phyloP scores from a whole-genome alignment of 192 early-diverging fungal genomes.

The Backusella morwellensis region DNA sequence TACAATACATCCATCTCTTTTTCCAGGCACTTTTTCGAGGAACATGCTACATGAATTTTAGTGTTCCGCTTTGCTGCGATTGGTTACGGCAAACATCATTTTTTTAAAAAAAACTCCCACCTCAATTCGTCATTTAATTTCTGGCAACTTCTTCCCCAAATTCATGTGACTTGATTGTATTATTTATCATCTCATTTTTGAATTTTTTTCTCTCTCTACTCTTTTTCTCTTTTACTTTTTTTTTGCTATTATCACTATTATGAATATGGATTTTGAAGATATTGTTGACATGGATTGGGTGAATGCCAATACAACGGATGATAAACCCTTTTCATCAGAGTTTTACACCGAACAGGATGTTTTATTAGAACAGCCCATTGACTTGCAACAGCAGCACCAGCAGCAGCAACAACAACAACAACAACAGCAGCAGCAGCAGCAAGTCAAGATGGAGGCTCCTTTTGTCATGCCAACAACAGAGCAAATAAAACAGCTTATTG shows the following conservation, averaged over 20 bases:
- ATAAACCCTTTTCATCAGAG: background rate
- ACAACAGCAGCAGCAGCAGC: background rate
- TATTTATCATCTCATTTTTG: conserved; percentile 6
- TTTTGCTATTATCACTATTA: background rate
- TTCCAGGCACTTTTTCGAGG: background rate
- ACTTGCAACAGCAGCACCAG: background rate
- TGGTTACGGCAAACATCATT: conserved; percentile 2
- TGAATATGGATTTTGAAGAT: conserved; percentile 21
- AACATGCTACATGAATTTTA: background rate
- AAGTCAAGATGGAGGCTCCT: background rate
- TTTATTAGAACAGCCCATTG: conserved; percentile 5
- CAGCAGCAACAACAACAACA: background rate
- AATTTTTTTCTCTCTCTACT: background rate
- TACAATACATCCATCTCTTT: background rate
- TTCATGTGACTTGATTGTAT: conserved; percentile 10
- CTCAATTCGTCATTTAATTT: conserved; percentile 1
- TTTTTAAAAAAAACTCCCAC: background rate
- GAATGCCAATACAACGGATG: conserved; percentile 4
- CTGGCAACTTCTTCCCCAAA: conserved; percentile 10
- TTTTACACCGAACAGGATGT: background rate
- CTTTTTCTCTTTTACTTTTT: background rate
- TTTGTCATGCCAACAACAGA: conserved; percentile 28
- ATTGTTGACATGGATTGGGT: conserved; percentile 26
- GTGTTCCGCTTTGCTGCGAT: background rate
- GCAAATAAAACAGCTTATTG: conserved; percentile 37